A percentile compares a stretch with the other conserved stretches of the same genome.
Evolutionary conservation across 129 eudicot genomes (phyloP).

Genomic region (Helianthus tuberosus): DNA sequence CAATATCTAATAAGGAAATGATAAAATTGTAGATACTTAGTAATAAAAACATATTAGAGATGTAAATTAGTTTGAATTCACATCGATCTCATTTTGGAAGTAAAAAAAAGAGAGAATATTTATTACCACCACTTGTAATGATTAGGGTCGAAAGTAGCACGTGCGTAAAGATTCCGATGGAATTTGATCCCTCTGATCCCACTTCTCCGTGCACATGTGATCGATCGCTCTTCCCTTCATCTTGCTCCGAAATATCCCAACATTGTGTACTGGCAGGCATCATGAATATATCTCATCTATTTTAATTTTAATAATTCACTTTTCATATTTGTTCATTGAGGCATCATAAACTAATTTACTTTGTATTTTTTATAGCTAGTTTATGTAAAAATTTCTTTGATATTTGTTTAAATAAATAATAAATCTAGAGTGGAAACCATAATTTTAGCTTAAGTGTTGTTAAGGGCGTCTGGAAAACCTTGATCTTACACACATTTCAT

Average conservation of each 20-base stretch:
- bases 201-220: neutral
- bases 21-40: neutral
- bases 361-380: too few species aligned
- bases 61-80: neutral
- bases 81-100: neutral
- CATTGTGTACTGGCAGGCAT: neutral
- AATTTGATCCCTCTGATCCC: neutral
- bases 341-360: neutral
- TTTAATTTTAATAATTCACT: neutral
- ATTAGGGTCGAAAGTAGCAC: slow-evolving; percentile 8
- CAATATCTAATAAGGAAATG: neutral
- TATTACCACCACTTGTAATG: neutral
- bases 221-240: neutral
- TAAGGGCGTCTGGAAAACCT: too few species aligned
- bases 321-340: neutral
- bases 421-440: too few species aligned
- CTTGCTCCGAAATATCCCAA: neutral
- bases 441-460: too few species aligned
- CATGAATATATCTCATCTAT: neutral
- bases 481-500: too few species aligned
- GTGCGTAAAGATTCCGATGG: slow-evolving; percentile 14
- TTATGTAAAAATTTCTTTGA: too few species aligned
- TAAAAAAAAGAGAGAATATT: neutral
- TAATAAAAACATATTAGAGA: neutral
- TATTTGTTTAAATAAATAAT: too few species aligned